Percentiles rank a stretch among this genome's conserved stretches.
phyloP scores from a whole-genome alignment of 495 filamentous ascomycete genomes.

The Bathelium albidoporum region DNA sequence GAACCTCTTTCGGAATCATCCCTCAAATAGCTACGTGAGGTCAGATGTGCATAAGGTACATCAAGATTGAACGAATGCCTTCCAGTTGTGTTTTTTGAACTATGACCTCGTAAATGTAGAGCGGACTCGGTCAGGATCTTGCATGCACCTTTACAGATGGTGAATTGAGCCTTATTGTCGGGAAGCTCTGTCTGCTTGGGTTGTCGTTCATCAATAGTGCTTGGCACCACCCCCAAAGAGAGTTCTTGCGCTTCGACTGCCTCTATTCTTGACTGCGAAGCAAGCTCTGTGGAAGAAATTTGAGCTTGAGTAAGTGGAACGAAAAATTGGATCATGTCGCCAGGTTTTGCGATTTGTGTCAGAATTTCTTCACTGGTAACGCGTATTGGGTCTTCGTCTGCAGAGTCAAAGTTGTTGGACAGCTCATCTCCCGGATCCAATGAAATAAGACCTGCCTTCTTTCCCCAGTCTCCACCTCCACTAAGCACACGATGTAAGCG shows the following conservation, averaged over 20 bases:
- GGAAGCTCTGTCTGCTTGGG: neutral
- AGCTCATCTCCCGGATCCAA: slow-evolving; percentile 55
- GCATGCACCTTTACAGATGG: neutral
- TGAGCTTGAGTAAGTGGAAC: neutral
- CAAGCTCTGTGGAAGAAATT: neutral
- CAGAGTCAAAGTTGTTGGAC: no score
- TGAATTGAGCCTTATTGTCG: neutral
- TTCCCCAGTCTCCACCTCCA: slow-evolving; percentile 85
- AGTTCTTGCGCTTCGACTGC: neutral
- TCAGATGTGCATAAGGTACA: neutral
- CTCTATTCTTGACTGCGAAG: neutral
- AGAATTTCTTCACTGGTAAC: slow-evolving; percentile 12
- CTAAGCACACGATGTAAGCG: slow-evolving; percentile 45
- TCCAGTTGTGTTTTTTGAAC: neutral
- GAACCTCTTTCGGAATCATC: neutral
- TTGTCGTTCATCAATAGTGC: neutral
- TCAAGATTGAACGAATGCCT: neutral
- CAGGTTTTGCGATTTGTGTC: slow-evolving; percentile 13
- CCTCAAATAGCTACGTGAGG: neutral
- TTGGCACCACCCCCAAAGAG: neutral
- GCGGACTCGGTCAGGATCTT: neutral
- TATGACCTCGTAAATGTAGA: neutral
- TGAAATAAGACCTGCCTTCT: slow-evolving; percentile 72
- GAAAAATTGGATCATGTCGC: slow-evolving; percentile 24
- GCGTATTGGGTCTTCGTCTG: neutral